Base-by-base conservation (phyloP, 148 eudicot genomes). In the Fagopyrum homotropicum region DNA sequence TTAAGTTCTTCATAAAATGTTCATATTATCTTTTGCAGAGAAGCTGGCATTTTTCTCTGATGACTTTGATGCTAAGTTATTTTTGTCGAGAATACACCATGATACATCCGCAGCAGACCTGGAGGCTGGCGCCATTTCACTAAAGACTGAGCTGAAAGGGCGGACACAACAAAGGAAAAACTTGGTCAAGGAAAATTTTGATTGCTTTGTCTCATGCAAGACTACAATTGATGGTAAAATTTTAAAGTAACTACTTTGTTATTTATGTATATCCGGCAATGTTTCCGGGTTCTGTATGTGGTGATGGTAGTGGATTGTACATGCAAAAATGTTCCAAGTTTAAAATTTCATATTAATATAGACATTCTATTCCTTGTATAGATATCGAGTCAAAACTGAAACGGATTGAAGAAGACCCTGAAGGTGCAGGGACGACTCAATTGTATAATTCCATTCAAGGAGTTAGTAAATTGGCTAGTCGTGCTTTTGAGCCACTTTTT, bases 341-440 rank as follows among this genome's bases (percentile, higher is more conserved):
- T 69, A n/a, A 6, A 69, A 44, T 22, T 9, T 66, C 49, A 29
- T 35, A 19, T 43, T 79, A 43, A 55, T 69, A 51, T 55, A n/a
- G 48, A 48, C 68, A 69, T 64, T 72, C 14, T 72, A 69, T 35
- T 19, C 61, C 57, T 77, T 77, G 83, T 75, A 75, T 86, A 95
- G 99, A 95, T 82, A 95, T 95, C 40, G 94, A 95, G 78, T 90
- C 94, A 48, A 95, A 95, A 89, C 77, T 95, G 86, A 92, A 80
- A 77, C 86, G 98, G 74, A 92, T 92, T 81, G 98, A 95, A 87
- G 98, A 95, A 75, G 98, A 95, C 66, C 97, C 96, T 72, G 98
- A 95, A 87, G 97, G 98, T 75, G 84, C 96, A 79, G 98, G 98
- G 51, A 95, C 98, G 29, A 72, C 83, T 80, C 98, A 92, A 83